A percentile compares a stretch with the other conserved stretches of the same genome.
Conservation (phyloP, 495 filamentous ascomycete genomes). For the Cudoniella acicularis region DNA sequence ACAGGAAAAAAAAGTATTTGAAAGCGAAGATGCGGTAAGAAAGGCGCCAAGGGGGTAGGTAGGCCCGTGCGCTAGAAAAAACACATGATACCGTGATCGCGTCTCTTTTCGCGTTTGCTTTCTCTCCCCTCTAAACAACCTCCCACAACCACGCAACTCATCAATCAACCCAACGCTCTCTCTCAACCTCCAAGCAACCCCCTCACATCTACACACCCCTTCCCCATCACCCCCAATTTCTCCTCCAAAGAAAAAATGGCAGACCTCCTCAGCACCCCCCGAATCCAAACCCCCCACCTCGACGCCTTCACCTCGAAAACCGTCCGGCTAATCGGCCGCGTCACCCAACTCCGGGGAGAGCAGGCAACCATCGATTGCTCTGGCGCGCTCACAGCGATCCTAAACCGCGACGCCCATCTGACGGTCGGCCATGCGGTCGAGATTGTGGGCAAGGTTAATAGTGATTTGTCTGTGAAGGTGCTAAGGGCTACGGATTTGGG, state of each 20-base stretch:
- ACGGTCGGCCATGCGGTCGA: constrained; percentile 76
- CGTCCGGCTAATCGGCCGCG: constrained; percentile 84
- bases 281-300: constrained; percentile 65
- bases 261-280: constrained; percentile 58
- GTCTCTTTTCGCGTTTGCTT: not conserved
- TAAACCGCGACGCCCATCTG: constrained; percentile 79
- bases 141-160: not conserved
- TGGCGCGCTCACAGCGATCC: constrained; percentile 64
- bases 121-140: constrained; percentile 6
- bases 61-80: no score
- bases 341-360: constrained; percentile 76
- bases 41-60: no score
- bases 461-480: constrained; percentile 71
- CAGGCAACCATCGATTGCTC: constrained; percentile 71
- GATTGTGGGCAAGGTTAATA: constrained; percentile 86
- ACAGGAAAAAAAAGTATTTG: no score
- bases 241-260: constrained; percentile 16
- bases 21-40: no score
- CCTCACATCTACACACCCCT: not conserved
- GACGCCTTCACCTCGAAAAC: constrained; percentile 65
- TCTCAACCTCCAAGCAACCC: not conserved
- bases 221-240: not conserved
- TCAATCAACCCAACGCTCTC: not conserved
- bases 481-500: constrained; percentile 79
- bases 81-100: not conserved